phyloP scores from a whole-genome alignment of 2,329 filamentous ascomycete species.

The Alternaria novae-zelandiae region DNA sequence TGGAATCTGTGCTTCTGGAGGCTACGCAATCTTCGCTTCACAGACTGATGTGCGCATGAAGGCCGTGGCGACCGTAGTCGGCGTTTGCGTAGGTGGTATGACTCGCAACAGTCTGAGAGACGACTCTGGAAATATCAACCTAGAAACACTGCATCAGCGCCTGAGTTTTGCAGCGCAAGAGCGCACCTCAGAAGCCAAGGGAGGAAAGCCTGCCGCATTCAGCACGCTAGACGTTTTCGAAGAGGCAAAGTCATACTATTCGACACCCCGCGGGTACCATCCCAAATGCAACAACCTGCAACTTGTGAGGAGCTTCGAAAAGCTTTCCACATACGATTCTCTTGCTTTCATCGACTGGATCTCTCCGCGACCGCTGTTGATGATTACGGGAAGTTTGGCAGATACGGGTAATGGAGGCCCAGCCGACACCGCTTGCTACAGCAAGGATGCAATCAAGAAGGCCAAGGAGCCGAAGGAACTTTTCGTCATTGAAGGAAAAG shows the following conservation, averaged over 20 bases:
- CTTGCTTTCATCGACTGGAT: slow-evolving; percentile 28
- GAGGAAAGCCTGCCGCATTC: neutral
- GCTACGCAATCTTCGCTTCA: slow-evolving; percentile 44
- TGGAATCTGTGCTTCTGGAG: slow-evolving; percentile 51
- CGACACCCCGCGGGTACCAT: neutral
- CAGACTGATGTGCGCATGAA: slow-evolving; percentile 50
- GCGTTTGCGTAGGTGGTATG: slow-evolving; percentile 8
- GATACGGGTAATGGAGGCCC: slow-evolving; percentile 17
- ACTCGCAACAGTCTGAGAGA: neutral
- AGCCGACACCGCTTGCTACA: slow-evolving; percentile 11
- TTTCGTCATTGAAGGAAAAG: slow-evolving; percentile 24
- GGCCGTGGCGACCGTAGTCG: slow-evolving; percentile 45
- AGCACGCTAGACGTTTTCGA: neutral
- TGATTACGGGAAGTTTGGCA: slow-evolving; percentile 33
- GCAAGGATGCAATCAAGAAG: slow-evolving; percentile 21
- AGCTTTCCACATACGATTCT: slow-evolving; percentile 23
- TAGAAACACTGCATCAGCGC: neutral
- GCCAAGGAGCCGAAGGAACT: slow-evolving; percentile 39
- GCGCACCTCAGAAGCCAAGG: neutral
- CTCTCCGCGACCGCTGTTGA: slow-evolving; percentile 32
- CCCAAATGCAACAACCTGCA: neutral
- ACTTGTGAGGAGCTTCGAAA: neutral
- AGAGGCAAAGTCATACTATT: neutral
- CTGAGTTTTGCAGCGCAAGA: neutral
- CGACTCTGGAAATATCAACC: neutral